Percentiles rank a stretch among this genome's conserved stretches.
Evolutionary conservation across 257 asterid species (phyloP).

Genomic region (Parsonsia alboflavescens): DNA sequence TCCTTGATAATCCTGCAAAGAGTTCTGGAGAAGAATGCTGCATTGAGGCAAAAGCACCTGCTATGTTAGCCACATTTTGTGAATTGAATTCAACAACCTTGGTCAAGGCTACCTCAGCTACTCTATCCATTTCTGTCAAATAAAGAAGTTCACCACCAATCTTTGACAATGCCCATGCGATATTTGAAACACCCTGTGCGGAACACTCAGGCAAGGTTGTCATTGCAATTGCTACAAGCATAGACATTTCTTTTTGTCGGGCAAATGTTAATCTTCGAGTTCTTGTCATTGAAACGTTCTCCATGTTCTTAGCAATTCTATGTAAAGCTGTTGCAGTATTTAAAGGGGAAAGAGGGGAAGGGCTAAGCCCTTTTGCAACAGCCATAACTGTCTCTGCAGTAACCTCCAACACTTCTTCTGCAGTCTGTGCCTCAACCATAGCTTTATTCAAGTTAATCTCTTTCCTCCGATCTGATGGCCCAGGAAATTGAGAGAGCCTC

Average conservation of each 20-base stretch:
- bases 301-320: slow-evolving; percentile 97
- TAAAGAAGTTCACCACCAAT: slow-evolving; percentile 95
- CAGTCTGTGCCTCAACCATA: slow-evolving; percentile 75
- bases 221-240: slow-evolving; percentile 98
- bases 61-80: slow-evolving; percentile 85
- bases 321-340: slow-evolving; percentile 88
- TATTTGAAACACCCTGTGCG: slow-evolving; percentile 83
- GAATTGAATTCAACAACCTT: slow-evolving; percentile 77
- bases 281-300: slow-evolving; percentile 67
- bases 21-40: slow-evolving; percentile 85
- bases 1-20: slow-evolving; percentile 49
- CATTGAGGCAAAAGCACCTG: slow-evolving; percentile 97
- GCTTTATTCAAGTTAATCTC: slow-evolving; percentile 74
- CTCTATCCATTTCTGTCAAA: slow-evolving; percentile 88
- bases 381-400: slow-evolving; percentile 66
- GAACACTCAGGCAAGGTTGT: slow-evolving; percentile 84
- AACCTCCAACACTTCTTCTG: slow-evolving; percentile 80
- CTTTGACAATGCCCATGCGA: slow-evolving; percentile 90
- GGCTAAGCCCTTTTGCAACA: slow-evolving; percentile 83
- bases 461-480: slow-evolving; percentile 79
- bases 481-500: slow-evolving; percentile 85
- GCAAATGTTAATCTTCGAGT: slow-evolving; percentile 70
- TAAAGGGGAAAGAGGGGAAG: slow-evolving; percentile 90
- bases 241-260: slow-evolving; percentile 76
- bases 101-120: slow-evolving; percentile 76